Evolutionary conservation across 2,329 filamentous ascomycete genomes (phyloP).

Genomic region (Fusarium duplospermum): DNA sequence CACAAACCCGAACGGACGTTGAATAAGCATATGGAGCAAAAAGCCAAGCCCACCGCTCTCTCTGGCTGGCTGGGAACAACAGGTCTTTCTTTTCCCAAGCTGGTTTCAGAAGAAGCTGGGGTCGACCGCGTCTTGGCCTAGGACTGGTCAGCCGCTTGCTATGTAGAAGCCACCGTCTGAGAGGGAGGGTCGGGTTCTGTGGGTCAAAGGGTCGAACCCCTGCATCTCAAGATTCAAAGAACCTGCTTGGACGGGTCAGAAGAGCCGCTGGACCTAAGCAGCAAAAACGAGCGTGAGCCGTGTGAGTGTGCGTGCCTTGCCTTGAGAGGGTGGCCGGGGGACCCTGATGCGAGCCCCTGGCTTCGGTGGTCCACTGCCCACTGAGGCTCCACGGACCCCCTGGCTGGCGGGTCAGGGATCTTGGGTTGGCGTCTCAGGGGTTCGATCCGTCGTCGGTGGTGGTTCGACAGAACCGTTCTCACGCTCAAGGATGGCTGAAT

Average conservation of each 20-base stretch:
- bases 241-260: conserved; percentile 1
- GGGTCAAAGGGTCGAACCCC: conserved; percentile 18
- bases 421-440: conserved; percentile 36
- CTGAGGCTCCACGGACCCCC: conserved; percentile 16
- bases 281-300: not conserved
- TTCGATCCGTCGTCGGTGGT: conserved; percentile 7
- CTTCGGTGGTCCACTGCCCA: conserved; percentile 1
- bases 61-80: not conserved
- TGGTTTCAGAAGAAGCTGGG: conserved; percentile 43
- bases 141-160: conserved; percentile 31
- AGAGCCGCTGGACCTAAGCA: conserved; percentile 6
- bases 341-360: conserved; percentile 2
- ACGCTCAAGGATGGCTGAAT: conserved; percentile 2
- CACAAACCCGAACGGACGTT: not conserved
- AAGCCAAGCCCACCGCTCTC: not conserved
- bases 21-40: not conserved
- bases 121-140: conserved; percentile 24
- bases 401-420: conserved; percentile 22
- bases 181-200: conserved; percentile 4
- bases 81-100: not conserved
- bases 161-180: conserved; percentile 4
- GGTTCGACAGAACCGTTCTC: conserved; percentile 2
- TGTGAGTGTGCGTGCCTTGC: not conserved
- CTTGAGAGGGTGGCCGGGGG: not conserved
- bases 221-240: conserved; percentile 2